These are phyloP conservation scores for Fusarium newnesense DNA, from an alignment of 2,329 filamentous ascomycete species.

Conservation along the genomic window DNA sequence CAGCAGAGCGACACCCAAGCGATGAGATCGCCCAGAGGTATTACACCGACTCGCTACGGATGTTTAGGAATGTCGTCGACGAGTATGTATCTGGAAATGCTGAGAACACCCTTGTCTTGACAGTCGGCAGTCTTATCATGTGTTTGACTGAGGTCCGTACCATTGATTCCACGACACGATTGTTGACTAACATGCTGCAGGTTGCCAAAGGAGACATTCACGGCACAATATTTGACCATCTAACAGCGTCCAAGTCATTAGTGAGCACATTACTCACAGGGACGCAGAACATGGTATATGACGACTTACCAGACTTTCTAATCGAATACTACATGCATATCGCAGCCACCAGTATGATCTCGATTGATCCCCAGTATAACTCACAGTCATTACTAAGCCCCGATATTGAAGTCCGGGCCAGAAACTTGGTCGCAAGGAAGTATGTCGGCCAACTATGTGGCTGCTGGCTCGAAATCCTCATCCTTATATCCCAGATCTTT, in stretches of 20 bases:
- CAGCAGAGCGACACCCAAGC: constrained; percentile 39
- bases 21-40: constrained; percentile 50
- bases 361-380: constrained; percentile 49
- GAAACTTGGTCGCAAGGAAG: constrained; percentile 42
- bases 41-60: constrained; percentile 50
- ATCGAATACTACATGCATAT: constrained; percentile 62
- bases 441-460: constrained; percentile 53
- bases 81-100: constrained; percentile 49
- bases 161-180: too few relatives aligned
- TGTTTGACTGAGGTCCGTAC: constrained; percentile 57
- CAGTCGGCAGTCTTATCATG: constrained; percentile 57
- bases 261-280: constrained; percentile 51
- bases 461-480: constrained; percentile 53
- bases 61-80: constrained; percentile 50
- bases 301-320: constrained; percentile 56
- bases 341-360: constrained; percentile 58
- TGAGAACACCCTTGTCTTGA: constrained; percentile 51
- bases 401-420: constrained; percentile 46
- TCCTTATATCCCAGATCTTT: constrained; percentile 53
- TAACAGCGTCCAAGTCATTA: constrained; percentile 56
- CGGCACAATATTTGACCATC: constrained; percentile 58
- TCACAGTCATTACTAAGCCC: constrained; percentile 47
- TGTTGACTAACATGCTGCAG: constrained; percentile 25
- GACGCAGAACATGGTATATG: constrained; percentile 46
- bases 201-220: constrained; percentile 57